Evolutionary conservation across 257 asterid species (phyloP).

Genomic region (Solanum infundibuliforme): DNA sequence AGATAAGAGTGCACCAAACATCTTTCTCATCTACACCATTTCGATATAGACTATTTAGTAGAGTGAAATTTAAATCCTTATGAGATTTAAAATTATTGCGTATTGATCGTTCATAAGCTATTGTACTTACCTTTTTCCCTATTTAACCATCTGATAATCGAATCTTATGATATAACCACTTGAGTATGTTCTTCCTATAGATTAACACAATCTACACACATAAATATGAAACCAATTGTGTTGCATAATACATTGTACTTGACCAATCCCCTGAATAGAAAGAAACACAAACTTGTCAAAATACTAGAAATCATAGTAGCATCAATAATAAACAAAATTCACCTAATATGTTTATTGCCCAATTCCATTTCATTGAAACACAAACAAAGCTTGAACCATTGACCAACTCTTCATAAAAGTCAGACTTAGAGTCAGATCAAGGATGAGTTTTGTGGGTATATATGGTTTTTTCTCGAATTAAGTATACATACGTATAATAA

Average conservation of each 20-base stretch:
- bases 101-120: not conserved
- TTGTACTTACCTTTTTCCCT: too few species aligned
- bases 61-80: not conserved
- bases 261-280: not conserved
- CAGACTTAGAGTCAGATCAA: not conserved
- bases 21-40: not conserved
- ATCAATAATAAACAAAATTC: not conserved
- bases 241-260: not conserved
- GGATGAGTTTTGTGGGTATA: not conserved
- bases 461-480: not conserved
- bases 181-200: not conserved
- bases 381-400: not conserved
- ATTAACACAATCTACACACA: not conserved
- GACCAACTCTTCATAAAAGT: not conserved
- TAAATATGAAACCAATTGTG: not conserved
- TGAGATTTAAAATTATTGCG: not conserved
- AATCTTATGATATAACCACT: not conserved
- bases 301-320: not conserved
- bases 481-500: not conserved
- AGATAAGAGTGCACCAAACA: not conserved
- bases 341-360: not conserved
- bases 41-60: not conserved
- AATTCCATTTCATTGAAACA: not conserved
- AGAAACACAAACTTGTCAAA: not conserved
- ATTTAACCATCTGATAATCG: not conserved